Evolutionary conservation across 2,329 filamentous ascomycete species (phyloP).

Genomic region (Penicillium sp.): DNA sequence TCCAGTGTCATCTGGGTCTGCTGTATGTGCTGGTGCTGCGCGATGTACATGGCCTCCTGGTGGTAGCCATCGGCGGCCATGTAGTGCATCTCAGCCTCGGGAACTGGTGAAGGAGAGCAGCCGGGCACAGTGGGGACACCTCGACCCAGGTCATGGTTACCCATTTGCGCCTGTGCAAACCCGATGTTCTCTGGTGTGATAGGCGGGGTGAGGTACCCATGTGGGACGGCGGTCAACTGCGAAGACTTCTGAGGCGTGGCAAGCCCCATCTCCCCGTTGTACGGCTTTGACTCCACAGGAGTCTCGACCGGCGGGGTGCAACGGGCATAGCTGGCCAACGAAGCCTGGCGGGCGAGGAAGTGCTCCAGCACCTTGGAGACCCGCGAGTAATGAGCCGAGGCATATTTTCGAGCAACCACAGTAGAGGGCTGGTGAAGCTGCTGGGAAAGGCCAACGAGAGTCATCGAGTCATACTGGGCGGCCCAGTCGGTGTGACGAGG

Average conservation of each 20-base stretch:
- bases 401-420: constrained; percentile 64
- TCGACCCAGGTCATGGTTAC: constrained; percentile 31
- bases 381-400: constrained; percentile 59
- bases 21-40: constrained; percentile 27
- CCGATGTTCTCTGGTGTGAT: constrained; percentile 45
- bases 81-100: constrained; percentile 35
- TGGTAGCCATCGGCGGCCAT: constrained; percentile 34
- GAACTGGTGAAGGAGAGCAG: constrained; percentile 38
- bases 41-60: constrained; percentile 30
- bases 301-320: constrained; percentile 40
- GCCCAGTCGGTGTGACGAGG: constrained; percentile 71
- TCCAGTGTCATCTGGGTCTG: constrained; percentile 35
- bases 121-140: constrained; percentile 22
- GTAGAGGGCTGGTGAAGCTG: constrained; percentile 62
- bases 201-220: constrained; percentile 46
- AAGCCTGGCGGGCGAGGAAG: constrained; percentile 61
- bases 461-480: constrained; percentile 48
- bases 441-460: constrained; percentile 58
- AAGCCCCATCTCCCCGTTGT: constrained; percentile 40
- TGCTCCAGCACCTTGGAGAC: constrained; percentile 61
- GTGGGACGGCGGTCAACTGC: constrained; percentile 31
- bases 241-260: constrained; percentile 41
- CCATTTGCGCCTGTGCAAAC: constrained; percentile 31
- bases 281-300: constrained; percentile 37
- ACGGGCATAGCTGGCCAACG: constrained; percentile 46